These are phyloP conservation scores for Bipolaris gigantea DNA, from an alignment of 2,329 filamentous ascomycete genomes.

Conservation along the genomic window DNA sequence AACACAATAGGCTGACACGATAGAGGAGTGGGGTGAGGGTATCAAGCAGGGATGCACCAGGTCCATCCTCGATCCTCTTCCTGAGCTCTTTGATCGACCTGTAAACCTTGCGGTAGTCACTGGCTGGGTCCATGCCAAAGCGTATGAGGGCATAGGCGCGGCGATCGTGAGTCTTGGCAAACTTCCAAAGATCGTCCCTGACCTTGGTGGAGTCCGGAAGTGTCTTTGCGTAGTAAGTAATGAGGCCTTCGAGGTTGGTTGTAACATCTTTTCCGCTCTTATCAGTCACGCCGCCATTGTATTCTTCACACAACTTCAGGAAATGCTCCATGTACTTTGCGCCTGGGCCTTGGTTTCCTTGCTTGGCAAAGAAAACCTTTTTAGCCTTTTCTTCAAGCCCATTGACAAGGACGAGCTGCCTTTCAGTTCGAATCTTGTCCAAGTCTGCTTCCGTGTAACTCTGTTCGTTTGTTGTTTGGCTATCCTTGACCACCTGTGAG, in stretches of 20 bases:
- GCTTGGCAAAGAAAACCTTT: slow-evolving; percentile 85
- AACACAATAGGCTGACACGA: slow-evolving; percentile 79
- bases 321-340: slow-evolving; percentile 75
- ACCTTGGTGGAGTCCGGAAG: slow-evolving; percentile 76
- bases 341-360: slow-evolving; percentile 74
- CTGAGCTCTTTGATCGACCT: slow-evolving; percentile 88
- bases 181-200: slow-evolving; percentile 79
- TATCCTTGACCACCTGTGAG: slow-evolving; percentile 64
- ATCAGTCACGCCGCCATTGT: slow-evolving; percentile 83
- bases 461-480: slow-evolving; percentile 52
- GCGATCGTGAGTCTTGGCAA: slow-evolving; percentile 87
- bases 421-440: slow-evolving; percentile 78
- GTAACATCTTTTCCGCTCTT: slow-evolving; percentile 69
- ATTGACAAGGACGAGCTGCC: slow-evolving; percentile 79
- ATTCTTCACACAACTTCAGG: slow-evolving; percentile 81
- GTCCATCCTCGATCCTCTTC: slow-evolving; percentile 73
- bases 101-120: slow-evolving; percentile 87
- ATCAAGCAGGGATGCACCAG: slow-evolving; percentile 68
- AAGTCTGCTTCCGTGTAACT: slow-evolving; percentile 58
- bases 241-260: slow-evolving; percentile 69
- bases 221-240: slow-evolving; percentile 71
- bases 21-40: slow-evolving; percentile 83
- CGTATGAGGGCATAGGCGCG: slow-evolving; percentile 86
- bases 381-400: slow-evolving; percentile 77
- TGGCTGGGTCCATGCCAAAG: slow-evolving; percentile 80